A percentile compares a stretch with the other conserved stretches of the same genome.
Evolutionary conservation across 2,329 filamentous ascomycete genomes (phyloP).

Genomic region (Claviceps monticola): DNA sequence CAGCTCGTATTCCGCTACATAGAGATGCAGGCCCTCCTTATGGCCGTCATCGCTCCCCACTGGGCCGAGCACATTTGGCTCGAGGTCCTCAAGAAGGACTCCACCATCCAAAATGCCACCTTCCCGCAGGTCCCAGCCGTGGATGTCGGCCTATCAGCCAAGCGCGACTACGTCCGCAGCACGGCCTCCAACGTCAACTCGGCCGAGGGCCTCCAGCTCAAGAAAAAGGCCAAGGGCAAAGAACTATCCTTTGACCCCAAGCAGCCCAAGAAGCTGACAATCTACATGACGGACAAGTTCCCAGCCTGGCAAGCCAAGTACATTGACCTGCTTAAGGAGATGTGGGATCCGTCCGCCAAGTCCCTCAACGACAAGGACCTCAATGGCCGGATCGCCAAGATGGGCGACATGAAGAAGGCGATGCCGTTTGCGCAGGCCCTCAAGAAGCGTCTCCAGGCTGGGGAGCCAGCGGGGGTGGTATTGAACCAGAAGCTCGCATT

Average conservation of each 20-base stretch:
- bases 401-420: conserved; percentile 87
- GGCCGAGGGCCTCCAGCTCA: conserved; percentile 68
- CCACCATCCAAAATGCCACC: conserved; percentile 62
- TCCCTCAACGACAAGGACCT: conserved; percentile 68
- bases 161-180: conserved; percentile 65
- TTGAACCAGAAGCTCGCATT: conserved; percentile 78
- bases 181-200: conserved; percentile 66
- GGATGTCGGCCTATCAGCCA: conserved; percentile 56
- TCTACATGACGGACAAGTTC: conserved; percentile 69
- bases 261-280: conserved; percentile 79
- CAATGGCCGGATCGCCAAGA: conserved; percentile 64
- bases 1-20: conserved; percentile 69
- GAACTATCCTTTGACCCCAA: conserved; percentile 72
- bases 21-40: conserved; percentile 69
- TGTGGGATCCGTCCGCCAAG: conserved; percentile 49
- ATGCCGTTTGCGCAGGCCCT: conserved; percentile 91
- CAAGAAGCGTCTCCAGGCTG: conserved; percentile 67
- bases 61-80: conserved; percentile 92
- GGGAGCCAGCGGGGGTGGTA: conserved; percentile 52
- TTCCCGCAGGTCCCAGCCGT: conserved; percentile 45
- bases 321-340: conserved; percentile 61
- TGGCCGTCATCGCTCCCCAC: conserved; percentile 79
- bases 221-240: conserved; percentile 91
- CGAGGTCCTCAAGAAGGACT: conserved; percentile 67
- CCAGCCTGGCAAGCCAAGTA: conserved; percentile 88